phyloP scores from a whole-genome alignment of 2,329 filamentous ascomycete genomes.

The Ascochyta pisi region DNA sequence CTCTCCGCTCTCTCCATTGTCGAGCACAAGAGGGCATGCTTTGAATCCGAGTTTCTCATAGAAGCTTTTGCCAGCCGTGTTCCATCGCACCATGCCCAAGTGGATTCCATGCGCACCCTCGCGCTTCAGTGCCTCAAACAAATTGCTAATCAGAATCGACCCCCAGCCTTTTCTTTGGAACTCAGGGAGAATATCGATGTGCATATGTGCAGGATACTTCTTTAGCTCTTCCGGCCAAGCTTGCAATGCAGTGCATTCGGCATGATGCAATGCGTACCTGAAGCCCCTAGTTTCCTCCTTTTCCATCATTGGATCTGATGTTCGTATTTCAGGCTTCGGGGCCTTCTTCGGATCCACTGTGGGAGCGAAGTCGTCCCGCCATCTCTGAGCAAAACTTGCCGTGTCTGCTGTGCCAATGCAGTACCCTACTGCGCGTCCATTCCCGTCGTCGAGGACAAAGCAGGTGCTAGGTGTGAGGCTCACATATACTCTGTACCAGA shows the following conservation, averaged over 20 bases:
- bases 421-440: slow-evolving; percentile 46
- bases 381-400: slow-evolving; percentile 31
- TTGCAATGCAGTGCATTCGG: slow-evolving; percentile 35
- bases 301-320: slow-evolving; percentile 25
- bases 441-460: slow-evolving; percentile 46
- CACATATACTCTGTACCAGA: slow-evolving; percentile 46
- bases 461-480: slow-evolving; percentile 38
- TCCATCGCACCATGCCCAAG: slow-evolving; percentile 45
- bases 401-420: slow-evolving; percentile 46
- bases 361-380: slow-evolving; percentile 37
- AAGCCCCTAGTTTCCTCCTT: slow-evolving; percentile 25
- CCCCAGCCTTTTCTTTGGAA: slow-evolving; percentile 46
- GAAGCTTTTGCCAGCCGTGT: slow-evolving; percentile 37
- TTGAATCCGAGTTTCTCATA: slow-evolving; percentile 39
- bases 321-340: slow-evolving; percentile 18
- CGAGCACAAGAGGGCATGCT: slow-evolving; percentile 32
- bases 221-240: slow-evolving; percentile 25
- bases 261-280: slow-evolving; percentile 27
- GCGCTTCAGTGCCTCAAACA: slow-evolving; percentile 30
- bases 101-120: slow-evolving; percentile 42
- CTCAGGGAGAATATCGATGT: slow-evolving; percentile 47
- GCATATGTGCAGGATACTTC: slow-evolving; percentile 47
- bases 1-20: slow-evolving; percentile 37
- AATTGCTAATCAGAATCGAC: slow-evolving; percentile 31
- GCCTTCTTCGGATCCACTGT: slow-evolving; percentile 29